phyloP scores from a whole-genome alignment of 768 basidiomycete genomes.

The Lactarius vividus region DNA sequence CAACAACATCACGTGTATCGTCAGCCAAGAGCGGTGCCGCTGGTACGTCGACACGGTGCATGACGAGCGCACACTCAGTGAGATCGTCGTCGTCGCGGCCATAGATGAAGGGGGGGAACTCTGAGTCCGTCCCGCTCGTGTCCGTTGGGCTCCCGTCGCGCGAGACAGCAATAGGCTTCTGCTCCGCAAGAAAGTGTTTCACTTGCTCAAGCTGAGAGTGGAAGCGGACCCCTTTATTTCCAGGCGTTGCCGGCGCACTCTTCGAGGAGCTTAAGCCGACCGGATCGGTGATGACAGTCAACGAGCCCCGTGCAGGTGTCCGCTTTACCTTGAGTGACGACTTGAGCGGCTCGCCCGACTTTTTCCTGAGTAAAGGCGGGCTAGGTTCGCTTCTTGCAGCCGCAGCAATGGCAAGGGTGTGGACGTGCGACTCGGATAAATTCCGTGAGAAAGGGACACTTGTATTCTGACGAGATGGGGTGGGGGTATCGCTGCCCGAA shows the following conservation, averaged over 20 bases:
- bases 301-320: constrained; percentile 42
- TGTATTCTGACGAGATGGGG: not conserved
- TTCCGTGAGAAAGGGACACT: constrained; percentile 13
- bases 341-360: constrained; percentile 91
- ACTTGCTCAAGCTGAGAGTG: constrained; percentile 90
- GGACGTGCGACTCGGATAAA: constrained; percentile 28
- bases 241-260: constrained; percentile 83
- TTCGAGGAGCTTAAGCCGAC: constrained; percentile 43
- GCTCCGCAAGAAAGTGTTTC: constrained; percentile 91
- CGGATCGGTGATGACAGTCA: constrained; percentile 50
- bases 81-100: constrained; percentile 40
- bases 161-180: constrained; percentile 91
- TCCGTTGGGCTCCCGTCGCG: constrained; percentile 88
- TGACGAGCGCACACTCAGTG: constrained; percentile 42
- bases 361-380: constrained; percentile 65
- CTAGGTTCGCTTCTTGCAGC: not conserved
- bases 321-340: constrained; percentile 80
- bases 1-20: constrained; percentile 43
- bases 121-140: constrained; percentile 75
- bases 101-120: constrained; percentile 69
- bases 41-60: constrained; percentile 72
- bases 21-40: constrained; percentile 32
- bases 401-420: constrained; percentile 17
- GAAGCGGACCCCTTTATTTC: constrained; percentile 87
- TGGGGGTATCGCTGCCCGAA: constrained; percentile 20